Conservation (phyloP, 2,329 filamentous ascomycete genomes). For the Colletotrichum sidae region DNA sequence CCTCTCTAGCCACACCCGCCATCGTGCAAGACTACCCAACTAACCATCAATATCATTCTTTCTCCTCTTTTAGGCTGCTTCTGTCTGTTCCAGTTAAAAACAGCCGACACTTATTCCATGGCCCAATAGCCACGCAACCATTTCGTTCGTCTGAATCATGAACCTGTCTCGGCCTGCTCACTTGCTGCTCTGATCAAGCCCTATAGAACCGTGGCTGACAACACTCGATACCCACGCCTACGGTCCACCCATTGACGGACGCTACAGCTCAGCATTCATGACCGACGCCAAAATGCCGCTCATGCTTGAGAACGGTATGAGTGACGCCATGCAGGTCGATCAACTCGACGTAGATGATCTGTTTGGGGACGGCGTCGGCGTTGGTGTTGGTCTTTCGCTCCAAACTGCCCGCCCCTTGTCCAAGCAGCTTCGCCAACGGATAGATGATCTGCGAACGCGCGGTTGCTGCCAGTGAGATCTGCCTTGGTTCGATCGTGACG, state of each 20-base stretch:
- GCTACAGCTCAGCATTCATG: conserved; percentile 40
- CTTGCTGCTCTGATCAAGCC: conserved; percentile 14
- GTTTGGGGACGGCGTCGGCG: conserved; percentile 77
- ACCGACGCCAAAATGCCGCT: conserved; percentile 57
- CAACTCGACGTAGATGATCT: conserved; percentile 77
- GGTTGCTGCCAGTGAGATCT: conserved; percentile 83
- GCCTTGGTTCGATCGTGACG: background rate
- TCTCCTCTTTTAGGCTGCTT: too few species aligned
- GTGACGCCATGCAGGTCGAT: conserved; percentile 61
- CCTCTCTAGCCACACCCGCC: too few species aligned
- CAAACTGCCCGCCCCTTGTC: conserved; percentile 63
- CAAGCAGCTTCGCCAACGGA: conserved; percentile 76
- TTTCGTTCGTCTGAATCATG: conserved; percentile 12
- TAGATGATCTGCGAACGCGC: conserved; percentile 80
- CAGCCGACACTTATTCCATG: too few species aligned
- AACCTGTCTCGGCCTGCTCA: conserved; percentile 12
- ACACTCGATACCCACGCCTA: conserved; percentile 5
- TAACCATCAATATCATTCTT: too few species aligned
- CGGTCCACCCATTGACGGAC: background rate
- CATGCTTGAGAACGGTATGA: conserved; percentile 62
- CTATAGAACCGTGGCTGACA: conserved; percentile 3
- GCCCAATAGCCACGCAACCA: too few species aligned
- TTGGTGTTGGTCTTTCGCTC: conserved; percentile 69
- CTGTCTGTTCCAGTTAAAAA: too few species aligned
- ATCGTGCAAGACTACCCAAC: too few species aligned